Evolutionary conservation across 768 basidiomycete genomes (phyloP), one percentile per base, ranked within the genome.

Genomic region (Pleurotus giganteus): DNA sequence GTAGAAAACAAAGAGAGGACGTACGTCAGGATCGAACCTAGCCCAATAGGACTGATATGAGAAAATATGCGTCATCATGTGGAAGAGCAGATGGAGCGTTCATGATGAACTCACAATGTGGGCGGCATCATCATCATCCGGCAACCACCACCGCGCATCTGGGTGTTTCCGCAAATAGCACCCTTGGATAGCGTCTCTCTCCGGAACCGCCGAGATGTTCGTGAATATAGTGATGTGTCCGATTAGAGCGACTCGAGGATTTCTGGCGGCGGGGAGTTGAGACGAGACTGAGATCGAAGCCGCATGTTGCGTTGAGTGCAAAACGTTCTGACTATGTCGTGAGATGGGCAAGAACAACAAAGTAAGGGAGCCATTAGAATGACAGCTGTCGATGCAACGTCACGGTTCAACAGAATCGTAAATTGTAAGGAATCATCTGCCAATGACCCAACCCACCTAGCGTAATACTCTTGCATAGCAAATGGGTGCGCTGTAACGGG

Each of bases 381-480:
- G 69, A 62, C 79, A 82, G 61, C 80, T 81, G n/a, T n/a, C n/a
- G n/a, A n/a, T n/a, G n/a, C n/a, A n/a, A n/a, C n/a, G n/a, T n/a
- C n/a, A n/a, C n/a, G n/a, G n/a, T n/a, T n/a, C n/a, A n/a, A 60
- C 17, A 57, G n/a, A 23, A 6, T 4, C n/a, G 27, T 50, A 12
- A 5, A 37, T 29, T n/a, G 4, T 2, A 41, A 42, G 27, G 24
- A 44, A n/a, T 27, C n/a, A 19, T 32, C 34, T 15, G 19, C 34
- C 39, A 41, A 13, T 36, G 42, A 24, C 15, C 15, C 21, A 27
- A 19, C 55, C 29, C 51, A 63, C 67, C 66, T 68, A 41, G 79
- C 79, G 58, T 80, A 82, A 60, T 81, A 83, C 63, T 82, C 81
- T 62, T 80, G 79, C 45, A 83, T 66, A 4, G 75, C 65, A 62